Percentiles rank a stretch among this genome's conserved stretches.
Evolutionary conservation across 805 yeast genomes (phyloP).

Genomic region (Kluyveromyces starmeri): DNA sequence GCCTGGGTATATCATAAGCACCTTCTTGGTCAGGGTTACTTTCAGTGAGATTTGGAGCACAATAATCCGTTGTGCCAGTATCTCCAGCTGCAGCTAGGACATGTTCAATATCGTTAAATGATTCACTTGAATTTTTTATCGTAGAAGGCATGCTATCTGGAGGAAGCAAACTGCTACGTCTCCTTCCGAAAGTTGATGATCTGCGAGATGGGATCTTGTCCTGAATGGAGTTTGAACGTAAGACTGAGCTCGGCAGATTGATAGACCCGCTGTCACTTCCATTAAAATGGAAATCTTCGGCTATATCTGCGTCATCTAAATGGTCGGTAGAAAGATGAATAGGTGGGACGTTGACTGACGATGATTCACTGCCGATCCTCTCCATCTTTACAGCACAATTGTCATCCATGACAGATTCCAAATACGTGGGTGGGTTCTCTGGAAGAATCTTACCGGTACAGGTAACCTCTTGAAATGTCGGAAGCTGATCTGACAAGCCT

Average conservation of each 20-base stretch:
- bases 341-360: not conserved
- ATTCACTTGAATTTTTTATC: constrained; percentile 17
- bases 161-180: constrained; percentile 9
- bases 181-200: constrained; percentile 6
- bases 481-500: constrained; percentile 42
- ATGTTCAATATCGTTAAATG: constrained; percentile 21
- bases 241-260: constrained; percentile 28
- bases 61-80: constrained; percentile 4
- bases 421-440: constrained; percentile 10
- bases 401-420: constrained; percentile 8
- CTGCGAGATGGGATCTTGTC: constrained; percentile 15
- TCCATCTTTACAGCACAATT: constrained; percentile 3
- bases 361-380: not conserved
- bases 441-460: constrained; percentile 4
- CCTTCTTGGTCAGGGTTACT: constrained; percentile 5
- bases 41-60: constrained; percentile 1
- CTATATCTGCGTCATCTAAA: constrained; percentile 19
- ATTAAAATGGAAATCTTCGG: constrained; percentile 24
- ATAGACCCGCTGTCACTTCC: constrained; percentile 23
- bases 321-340: not conserved
- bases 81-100: constrained; percentile 11
- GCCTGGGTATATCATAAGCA: constrained; percentile 4
- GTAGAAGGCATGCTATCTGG: constrained; percentile 25
- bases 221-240: constrained; percentile 23
- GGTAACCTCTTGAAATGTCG: constrained; percentile 28